Percentiles rank a stretch among this genome's conserved stretches.
phyloP scores from a whole-genome alignment of 2,329 filamentous ascomycete species.

The Alternaria arborescens region DNA sequence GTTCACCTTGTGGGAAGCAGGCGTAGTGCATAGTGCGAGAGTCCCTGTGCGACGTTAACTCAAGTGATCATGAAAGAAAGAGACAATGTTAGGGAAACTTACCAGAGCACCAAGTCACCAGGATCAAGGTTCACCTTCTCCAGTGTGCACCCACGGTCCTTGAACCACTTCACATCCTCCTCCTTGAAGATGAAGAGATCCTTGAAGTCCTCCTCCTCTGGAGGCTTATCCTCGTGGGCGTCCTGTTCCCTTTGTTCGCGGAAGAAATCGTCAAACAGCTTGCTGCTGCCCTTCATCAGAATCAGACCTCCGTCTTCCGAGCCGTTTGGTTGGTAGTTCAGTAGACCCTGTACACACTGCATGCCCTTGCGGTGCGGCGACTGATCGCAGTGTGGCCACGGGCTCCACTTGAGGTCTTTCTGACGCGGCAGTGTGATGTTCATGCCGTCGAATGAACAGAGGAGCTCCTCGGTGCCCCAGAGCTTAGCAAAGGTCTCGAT shows the following conservation, averaged over 20 bases:
- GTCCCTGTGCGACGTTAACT: no score
- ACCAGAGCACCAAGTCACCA: slow-evolving; percentile 42
- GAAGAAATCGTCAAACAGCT: slow-evolving; percentile 58
- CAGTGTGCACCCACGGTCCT: slow-evolving; percentile 50
- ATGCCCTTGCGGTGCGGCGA: slow-evolving; percentile 53
- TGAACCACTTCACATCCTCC: slow-evolving; percentile 56
- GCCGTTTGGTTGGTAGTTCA: slow-evolving; percentile 58
- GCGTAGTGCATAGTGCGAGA: no score
- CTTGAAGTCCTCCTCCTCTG: slow-evolving; percentile 37
- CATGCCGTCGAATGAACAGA: no score
- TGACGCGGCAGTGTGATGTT: no score
- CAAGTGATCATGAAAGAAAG: no score
- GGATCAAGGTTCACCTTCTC: slow-evolving; percentile 54
- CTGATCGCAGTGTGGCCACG: slow-evolving; percentile 30
- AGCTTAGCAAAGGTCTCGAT: no score
- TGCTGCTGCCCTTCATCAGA: slow-evolving; percentile 55
- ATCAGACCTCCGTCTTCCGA: slow-evolving; percentile 58
- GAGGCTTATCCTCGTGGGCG: slow-evolving; percentile 27
- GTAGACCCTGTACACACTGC: slow-evolving; percentile 55
- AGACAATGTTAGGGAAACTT: rapidly evolving
- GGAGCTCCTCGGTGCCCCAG: no score
- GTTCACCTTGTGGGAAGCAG: no score
- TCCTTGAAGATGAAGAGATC: slow-evolving; percentile 57
- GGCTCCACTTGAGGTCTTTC: no score
- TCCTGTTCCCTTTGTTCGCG: slow-evolving; percentile 18